Base-by-base conservation (phyloP, 139 green algal genomes). In the Picocystis salinarum region DNA sequence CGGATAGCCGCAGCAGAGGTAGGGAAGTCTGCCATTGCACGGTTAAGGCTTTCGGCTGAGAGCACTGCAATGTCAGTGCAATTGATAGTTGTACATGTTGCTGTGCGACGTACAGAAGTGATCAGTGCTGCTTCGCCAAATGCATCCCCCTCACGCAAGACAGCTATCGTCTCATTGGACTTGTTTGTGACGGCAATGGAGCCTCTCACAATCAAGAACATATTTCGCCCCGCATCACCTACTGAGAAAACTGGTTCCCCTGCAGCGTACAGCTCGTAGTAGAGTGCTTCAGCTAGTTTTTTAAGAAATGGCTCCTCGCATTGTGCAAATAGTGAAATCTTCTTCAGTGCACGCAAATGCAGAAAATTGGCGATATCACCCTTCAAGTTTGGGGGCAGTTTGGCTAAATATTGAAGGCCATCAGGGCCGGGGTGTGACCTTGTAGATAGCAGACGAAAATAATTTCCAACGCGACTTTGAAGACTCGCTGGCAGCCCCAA, bases 151-250 rank as follows among this genome's bases (percentile, higher is more conserved):
- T 68, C 39, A 19, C 34, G n/a, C 39, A 76, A 55, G 18, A 76
- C 39, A 11, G 62, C 45, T 44, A 76, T 44, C 58, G 70, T 44
- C 50, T 76, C 67, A 4, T 46, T 45, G 37, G 67, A 50, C 13
- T 34, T 49, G 52, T 76, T 76, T 6, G 57, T 34, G 13, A 76
- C 67, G 1, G 67, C 62, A 15, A 73, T 56, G 19, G 62, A 23
- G 17, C 67, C 66, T 53, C 72, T 76, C 18, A 52, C 61, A 36
- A 76, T 73, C 41, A 76, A 59, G 48, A 68, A 69, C 62, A 76
- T 72, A 33, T 71, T 58, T 24, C 69, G 58, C 6, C 67, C 67
- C 9, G 72, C 64, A 30, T 78, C 64, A 2, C 69, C 69, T 5
- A 60, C 54, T 3, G 39, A 40, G 39, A 74, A 78, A 30, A 78